Conservation (phyloP, 768 basidiomycete genomes). For the Infundibulicybe gibba region DNA sequence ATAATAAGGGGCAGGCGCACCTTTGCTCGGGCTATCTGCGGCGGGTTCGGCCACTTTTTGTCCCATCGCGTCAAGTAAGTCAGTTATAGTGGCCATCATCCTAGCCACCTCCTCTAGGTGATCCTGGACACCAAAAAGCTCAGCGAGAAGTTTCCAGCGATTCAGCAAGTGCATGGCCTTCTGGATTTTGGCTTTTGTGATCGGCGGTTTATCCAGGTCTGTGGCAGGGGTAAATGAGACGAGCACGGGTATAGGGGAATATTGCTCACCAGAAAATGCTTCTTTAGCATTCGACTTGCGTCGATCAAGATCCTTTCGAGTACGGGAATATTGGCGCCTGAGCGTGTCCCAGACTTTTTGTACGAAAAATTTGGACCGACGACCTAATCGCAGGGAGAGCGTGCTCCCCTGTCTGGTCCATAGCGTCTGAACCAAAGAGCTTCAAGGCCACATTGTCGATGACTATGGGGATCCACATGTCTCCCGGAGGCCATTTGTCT, state of each 20-base stretch:
- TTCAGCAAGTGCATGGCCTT: constrained; percentile 3
- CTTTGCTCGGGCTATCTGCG: not conserved
- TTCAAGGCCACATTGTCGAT: constrained; percentile 4
- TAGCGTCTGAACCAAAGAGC: constrained; percentile 8
- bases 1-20: not conserved
- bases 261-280: constrained; percentile 7
- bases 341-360: constrained; percentile 6
- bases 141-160: constrained; percentile 1
- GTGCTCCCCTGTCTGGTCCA: not conserved
- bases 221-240: not conserved
- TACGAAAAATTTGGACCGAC: not conserved
- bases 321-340: not conserved
- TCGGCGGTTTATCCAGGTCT: not conserved
- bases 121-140: constrained; percentile 1
- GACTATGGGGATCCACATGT: constrained; percentile 4
- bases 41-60: not conserved
- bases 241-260: not conserved
- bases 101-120: not conserved
- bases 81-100: constrained; percentile 1
- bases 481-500: constrained; percentile 5
- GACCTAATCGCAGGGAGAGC: not conserved
- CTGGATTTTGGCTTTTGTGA: constrained; percentile 1
- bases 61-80: constrained; percentile 5
- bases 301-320: not conserved
- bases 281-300: not conserved